Evolutionary conservation across 2,329 filamentous ascomycete species (phyloP).

Genomic region (Fonsecaea nubica): DNA sequence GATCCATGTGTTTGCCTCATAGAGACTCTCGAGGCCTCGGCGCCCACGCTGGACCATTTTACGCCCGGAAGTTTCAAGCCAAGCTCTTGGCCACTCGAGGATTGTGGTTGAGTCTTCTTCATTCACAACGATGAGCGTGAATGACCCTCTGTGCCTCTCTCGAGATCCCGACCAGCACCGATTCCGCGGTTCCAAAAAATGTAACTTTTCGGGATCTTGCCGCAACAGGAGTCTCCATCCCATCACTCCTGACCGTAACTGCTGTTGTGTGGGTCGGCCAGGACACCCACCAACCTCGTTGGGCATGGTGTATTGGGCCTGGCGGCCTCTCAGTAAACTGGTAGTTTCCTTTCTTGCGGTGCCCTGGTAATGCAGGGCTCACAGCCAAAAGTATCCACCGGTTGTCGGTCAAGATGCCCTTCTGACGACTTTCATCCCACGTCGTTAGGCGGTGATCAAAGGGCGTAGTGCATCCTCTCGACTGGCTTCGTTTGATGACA

Average conservation of each 20-base stretch:
- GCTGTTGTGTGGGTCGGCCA: constrained; percentile 3
- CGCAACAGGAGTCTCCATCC: constrained; percentile 12
- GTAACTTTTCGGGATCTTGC: constrained; percentile 21
- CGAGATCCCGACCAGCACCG: constrained; percentile 15
- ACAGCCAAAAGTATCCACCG: constrained; percentile 1
- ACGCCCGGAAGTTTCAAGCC: neutral
- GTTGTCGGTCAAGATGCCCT: constrained; percentile 19
- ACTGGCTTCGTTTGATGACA: neutral
- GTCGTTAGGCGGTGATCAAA: neutral
- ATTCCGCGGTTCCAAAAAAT: constrained; percentile 3
- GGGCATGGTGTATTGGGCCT: neutral
- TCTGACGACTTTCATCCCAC: constrained; percentile 12
- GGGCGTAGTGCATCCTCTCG: neutral
- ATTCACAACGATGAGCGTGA: neutral
- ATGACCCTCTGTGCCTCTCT: neutral
- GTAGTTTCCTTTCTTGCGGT: constrained; percentile 5
- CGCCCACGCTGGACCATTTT: neutral
- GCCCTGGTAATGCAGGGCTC: constrained; percentile 3
- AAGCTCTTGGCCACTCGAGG: neutral
- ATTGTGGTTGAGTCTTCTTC: neutral
- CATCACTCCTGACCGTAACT: constrained; percentile 4
- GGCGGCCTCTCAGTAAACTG: constrained; percentile 5
- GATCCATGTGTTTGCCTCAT: neutral
- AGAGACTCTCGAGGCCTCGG: neutral
- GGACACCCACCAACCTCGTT: constrained; percentile 10